phyloP scores from a whole-genome alignment of 2,329 filamentous ascomycete genomes.

The Mycocentrospora acerina region DNA sequence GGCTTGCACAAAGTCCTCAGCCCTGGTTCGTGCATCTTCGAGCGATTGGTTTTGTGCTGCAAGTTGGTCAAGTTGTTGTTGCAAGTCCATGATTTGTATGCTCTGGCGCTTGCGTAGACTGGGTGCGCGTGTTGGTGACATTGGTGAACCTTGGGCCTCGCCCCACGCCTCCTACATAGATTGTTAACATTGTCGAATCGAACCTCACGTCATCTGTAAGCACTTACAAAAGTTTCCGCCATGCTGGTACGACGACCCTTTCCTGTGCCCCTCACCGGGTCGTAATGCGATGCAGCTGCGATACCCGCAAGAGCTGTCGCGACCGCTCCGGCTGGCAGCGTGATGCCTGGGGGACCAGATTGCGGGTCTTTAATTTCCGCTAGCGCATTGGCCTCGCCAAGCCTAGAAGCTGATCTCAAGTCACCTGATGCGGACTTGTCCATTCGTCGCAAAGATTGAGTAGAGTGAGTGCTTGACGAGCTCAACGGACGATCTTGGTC shows the following conservation, averaged over 20 bases:
- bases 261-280: constrained; percentile 82
- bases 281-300: constrained; percentile 60
- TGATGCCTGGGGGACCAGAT: constrained; percentile 34
- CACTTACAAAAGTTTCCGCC: constrained; percentile 91
- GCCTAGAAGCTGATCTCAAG: constrained; percentile 68
- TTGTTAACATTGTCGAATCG: constrained; percentile 23
- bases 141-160: constrained; percentile 84
- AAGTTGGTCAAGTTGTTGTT: constrained; percentile 80
- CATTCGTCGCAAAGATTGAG: constrained; percentile 70
- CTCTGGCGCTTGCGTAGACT: constrained; percentile 97
- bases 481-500: constrained; percentile 63
- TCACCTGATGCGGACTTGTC: constrained; percentile 72
- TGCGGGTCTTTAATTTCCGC: constrained; percentile 34
- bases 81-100: constrained; percentile 91
- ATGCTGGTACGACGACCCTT: constrained; percentile 78
- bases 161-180: constrained; percentile 81
- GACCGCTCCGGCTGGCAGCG: constrained; percentile 38
- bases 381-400: constrained; percentile 49
- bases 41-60: constrained; percentile 81
- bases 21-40: constrained; percentile 67
- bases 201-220: constrained; percentile 6
- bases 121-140: constrained; percentile 89
- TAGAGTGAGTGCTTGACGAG: constrained; percentile 58
- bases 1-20: constrained; percentile 65
- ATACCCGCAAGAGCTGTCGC: constrained; percentile 44